phyloP scores from a whole-genome alignment of 441 rosid genomes.

The Theobroma grandiflorum region DNA sequence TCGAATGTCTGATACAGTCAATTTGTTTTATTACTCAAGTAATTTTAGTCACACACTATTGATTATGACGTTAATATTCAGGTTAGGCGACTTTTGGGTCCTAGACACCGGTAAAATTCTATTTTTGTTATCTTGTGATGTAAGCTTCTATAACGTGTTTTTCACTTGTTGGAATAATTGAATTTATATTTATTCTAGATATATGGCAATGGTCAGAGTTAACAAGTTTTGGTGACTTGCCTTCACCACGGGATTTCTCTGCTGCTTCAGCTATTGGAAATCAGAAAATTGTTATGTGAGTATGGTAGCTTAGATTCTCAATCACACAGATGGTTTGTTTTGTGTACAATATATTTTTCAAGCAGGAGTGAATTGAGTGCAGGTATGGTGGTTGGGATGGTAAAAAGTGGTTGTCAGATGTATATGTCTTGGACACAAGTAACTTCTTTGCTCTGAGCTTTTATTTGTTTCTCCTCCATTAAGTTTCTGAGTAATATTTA shows the following conservation, averaged over 20 bases:
- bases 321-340: constrained; percentile 25
- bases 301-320: constrained; percentile 33
- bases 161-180: constrained; percentile 21
- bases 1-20: not conserved
- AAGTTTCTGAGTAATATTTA: constrained; percentile 7
- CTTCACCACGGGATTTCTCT: constrained; percentile 94
- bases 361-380: constrained; percentile 41
- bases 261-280: constrained; percentile 93
- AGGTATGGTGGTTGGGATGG: constrained; percentile 99
- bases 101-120: constrained; percentile 86
- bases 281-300: constrained; percentile 88
- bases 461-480: constrained; percentile 22
- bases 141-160: constrained; percentile 20
- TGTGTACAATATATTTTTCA: constrained; percentile 18
- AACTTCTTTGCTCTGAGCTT: constrained; percentile 35
- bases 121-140: constrained; percentile 8
- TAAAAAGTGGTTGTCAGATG: constrained; percentile 97
- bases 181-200: constrained; percentile 56
- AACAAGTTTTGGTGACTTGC: constrained; percentile 91
- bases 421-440: constrained; percentile 96
- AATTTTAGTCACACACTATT: constrained; percentile 21
- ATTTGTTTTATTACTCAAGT: not conserved
- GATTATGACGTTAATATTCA: constrained; percentile 43
- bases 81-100: constrained; percentile 99
- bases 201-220: constrained; percentile 99